A percentile compares a stretch with the other conserved stretches of the same genome.
Conservation (phyloP, 805 yeast genomes). For the Hanseniaspora osmophila region DNA sequence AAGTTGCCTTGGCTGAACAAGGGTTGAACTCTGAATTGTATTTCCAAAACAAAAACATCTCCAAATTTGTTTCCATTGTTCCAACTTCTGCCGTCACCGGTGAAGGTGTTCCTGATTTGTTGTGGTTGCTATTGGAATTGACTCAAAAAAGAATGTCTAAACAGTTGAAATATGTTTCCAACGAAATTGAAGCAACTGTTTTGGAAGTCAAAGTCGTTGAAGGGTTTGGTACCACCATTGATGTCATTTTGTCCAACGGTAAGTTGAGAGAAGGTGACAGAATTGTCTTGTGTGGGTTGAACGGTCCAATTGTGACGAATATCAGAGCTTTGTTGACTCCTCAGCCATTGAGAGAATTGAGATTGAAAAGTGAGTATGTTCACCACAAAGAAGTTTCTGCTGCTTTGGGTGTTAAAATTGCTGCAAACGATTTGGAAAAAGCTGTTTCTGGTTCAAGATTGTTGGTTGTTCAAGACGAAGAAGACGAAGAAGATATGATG, state of each 20-base stretch:
- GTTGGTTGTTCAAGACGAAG: constrained; percentile 89
- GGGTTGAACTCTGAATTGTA: constrained; percentile 95
- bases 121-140: constrained; percentile 86
- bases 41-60: constrained; percentile 84
- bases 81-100: constrained; percentile 99
- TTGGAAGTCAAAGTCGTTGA: constrained; percentile 95
- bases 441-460: constrained; percentile 98
- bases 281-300: constrained; percentile 90
- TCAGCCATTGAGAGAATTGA: constrained; percentile 90
- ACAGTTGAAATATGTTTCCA: constrained; percentile 87
- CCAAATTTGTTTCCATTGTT: constrained; percentile 88
- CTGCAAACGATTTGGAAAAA: constrained; percentile 93
- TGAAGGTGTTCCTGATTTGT: constrained; percentile 98
- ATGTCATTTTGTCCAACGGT: constrained; percentile 96
- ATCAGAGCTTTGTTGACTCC: constrained; percentile 94
- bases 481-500: constrained; percentile 93
- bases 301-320: constrained; percentile 94
- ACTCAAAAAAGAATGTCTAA: constrained; percentile 98
- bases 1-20: constrained; percentile 89
- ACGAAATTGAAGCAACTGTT: constrained; percentile 83
- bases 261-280: constrained; percentile 88
- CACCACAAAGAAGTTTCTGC: constrained; percentile 98
- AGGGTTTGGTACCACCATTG: constrained; percentile 97
- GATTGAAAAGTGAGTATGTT: constrained; percentile 90
- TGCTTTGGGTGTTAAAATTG: constrained; percentile 95